Percentiles rank a stretch among this genome's conserved stretches.
These are phyloP conservation scores for Lipomyces chichibuensis DNA, from an alignment of 805 yeast species.

Conservation along the genomic window DNA sequence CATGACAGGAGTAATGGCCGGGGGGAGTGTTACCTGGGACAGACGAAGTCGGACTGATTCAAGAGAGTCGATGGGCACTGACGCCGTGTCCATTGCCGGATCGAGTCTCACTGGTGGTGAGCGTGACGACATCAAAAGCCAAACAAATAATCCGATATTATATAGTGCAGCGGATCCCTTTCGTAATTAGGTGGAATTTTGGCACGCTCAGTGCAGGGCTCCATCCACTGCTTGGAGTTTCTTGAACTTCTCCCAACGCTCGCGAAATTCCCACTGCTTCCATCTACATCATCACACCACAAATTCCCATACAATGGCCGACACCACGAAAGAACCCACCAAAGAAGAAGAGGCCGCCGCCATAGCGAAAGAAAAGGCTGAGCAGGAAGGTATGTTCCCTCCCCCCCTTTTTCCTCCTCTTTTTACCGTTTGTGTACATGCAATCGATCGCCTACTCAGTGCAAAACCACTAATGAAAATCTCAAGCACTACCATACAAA, in stretches of 20 bases:
- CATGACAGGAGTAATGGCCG: too few relatives aligned
- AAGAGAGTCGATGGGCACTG: constrained; percentile 62
- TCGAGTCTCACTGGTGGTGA: constrained; percentile 15
- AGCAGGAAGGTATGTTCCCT: constrained; percentile 31
- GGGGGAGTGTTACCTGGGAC: too few relatives aligned
- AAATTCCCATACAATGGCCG: constrained; percentile 2
- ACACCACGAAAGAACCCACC: constrained; percentile 16
- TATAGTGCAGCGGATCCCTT: not conserved
- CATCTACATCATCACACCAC: not conserved
- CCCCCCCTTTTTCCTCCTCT: too few relatives aligned
- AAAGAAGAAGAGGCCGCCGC: constrained; percentile 34
- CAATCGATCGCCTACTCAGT: too few relatives aligned
- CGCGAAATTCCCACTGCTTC: not conserved
- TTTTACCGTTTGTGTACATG: not conserved
- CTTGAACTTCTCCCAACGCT: not conserved
- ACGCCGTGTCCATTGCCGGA: constrained; percentile 39
- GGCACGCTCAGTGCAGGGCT: not conserved
- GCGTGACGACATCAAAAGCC: not conserved
- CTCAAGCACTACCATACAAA: constrained; percentile 41
- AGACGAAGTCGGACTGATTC: constrained; percentile 66
- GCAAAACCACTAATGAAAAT: not conserved
- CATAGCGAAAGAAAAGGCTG: constrained; percentile 27
- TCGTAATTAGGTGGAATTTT: too few relatives aligned
- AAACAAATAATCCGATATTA: not conserved
- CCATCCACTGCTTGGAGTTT: not conserved